These are phyloP conservation scores for Panaeolus papilionaceus DNA, from an alignment of 768 basidiomycete species.

Conservation along the genomic window DNA sequence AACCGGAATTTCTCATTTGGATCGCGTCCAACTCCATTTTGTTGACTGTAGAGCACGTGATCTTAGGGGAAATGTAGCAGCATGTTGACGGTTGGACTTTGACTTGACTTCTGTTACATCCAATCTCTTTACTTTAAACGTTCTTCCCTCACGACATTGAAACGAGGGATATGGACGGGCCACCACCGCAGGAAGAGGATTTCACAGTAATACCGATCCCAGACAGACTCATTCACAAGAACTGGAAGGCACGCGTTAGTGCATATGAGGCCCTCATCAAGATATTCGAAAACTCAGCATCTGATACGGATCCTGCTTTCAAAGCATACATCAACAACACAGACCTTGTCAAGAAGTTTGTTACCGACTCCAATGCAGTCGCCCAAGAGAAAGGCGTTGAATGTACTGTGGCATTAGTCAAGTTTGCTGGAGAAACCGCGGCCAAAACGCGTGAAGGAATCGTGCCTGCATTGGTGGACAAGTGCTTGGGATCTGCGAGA, in stretches of 20 bases:
- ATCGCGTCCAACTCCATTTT: neutral
- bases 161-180: slow-evolving; percentile 78
- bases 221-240: slow-evolving; percentile 91
- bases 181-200: slow-evolving; percentile 93
- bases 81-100: slow-evolving; percentile 16
- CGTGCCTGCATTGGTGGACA: slow-evolving; percentile 93
- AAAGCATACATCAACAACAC: slow-evolving; percentile 83
- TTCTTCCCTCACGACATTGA: slow-evolving; percentile 3
- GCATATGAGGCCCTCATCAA: slow-evolving; percentile 90
- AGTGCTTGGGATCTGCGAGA: slow-evolving; percentile 90
- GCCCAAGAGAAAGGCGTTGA: slow-evolving; percentile 99
- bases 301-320: slow-evolving; percentile 94
- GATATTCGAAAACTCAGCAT: slow-evolving; percentile 86
- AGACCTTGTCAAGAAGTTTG: slow-evolving; percentile 86
- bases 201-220: slow-evolving; percentile 79
- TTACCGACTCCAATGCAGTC: slow-evolving; percentile 91
- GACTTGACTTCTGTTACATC: slow-evolving; percentile 11
- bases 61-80: slow-evolving; percentile 13
- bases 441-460: slow-evolving; percentile 82
- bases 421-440: slow-evolving; percentile 89
- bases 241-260: slow-evolving; percentile 98
- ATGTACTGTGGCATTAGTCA: slow-evolving; percentile 83
- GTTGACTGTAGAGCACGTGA: slow-evolving; percentile 16
- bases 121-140: slow-evolving; percentile 22
- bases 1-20: too few relatives aligned